Conservation (phyloP, 148 eudicot genomes). For the Camellia granthamiana region DNA sequence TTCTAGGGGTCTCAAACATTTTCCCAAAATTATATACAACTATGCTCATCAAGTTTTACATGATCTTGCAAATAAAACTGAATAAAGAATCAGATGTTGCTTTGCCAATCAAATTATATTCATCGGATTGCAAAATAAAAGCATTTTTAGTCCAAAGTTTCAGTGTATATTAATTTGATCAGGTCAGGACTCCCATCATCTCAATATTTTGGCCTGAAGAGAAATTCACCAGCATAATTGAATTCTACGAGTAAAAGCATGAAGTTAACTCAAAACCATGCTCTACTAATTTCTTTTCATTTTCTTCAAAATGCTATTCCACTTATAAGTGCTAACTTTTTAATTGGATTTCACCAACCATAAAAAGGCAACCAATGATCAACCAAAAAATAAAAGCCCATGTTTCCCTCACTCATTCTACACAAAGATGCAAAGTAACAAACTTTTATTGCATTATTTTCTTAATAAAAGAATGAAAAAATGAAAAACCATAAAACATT, state of each 20-base stretch:
- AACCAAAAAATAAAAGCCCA: too few relatives aligned
- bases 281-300: not conserved
- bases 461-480: not conserved
- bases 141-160: not conserved
- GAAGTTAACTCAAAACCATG: not conserved
- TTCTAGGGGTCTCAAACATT: too few relatives aligned
- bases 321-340: not conserved
- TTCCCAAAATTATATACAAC: not conserved
- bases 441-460: not conserved
- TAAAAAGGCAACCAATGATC: not conserved
- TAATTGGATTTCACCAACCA: not conserved
- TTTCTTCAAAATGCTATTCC: not conserved
- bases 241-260: not conserved
- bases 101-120: not conserved
- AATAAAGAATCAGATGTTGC: not conserved
- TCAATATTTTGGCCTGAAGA: not conserved
- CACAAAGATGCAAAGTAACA: not conserved
- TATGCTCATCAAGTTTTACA: not conserved
- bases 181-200: conserved; percentile 2
- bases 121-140: not conserved
- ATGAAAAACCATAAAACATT: not conserved
- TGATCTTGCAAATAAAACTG: not conserved
- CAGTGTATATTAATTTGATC: not conserved
- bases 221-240: not conserved
- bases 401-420: not conserved